Percentiles rank a stretch among this genome's conserved stretches.
Evolutionary conservation across 306 rosid genomes (phyloP).

Genomic region (Senna tora): DNA sequence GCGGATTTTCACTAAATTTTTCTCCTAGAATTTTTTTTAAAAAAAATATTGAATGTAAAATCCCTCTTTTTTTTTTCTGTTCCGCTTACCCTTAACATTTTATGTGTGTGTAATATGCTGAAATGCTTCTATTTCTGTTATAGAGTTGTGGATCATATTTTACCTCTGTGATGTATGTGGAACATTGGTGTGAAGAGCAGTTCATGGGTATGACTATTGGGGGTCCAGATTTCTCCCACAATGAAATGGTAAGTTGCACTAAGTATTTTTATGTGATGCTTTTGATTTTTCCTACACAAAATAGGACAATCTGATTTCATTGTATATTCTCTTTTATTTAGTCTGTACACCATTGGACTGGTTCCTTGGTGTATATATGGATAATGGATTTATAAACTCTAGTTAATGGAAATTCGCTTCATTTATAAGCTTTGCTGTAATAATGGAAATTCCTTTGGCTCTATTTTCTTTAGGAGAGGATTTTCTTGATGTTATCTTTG

Average conservation of each 20-base stretch:
- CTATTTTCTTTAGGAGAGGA: no score
- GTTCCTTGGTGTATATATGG: constrained; percentile 17
- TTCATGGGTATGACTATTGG: constrained; percentile 74
- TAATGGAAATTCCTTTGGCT: no score
- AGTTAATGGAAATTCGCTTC: constrained; percentile 18
- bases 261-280: constrained; percentile 1
- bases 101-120: constrained; percentile 33
- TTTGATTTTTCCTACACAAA: not conserved
- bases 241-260: constrained; percentile 60
- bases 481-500: no score
- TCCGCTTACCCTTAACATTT: constrained; percentile 12
- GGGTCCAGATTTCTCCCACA: constrained; percentile 81
- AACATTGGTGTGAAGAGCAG: constrained; percentile 93
- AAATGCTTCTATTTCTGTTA: constrained; percentile 24
- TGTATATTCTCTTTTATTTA: constrained; percentile 25
- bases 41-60: not conserved
- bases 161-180: constrained; percentile 84
- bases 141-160: constrained; percentile 86
- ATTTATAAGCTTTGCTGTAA: not conserved
- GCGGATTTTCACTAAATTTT: constrained; percentile 15
- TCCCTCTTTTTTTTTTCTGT: not conserved
- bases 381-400: not conserved
- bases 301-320: constrained; percentile 13
- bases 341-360: not conserved
- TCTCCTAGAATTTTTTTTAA: not conserved